A percentile compares a stretch with the other conserved stretches of the same genome.
Conservation (phyloP, 2,329 filamentous ascomycete species). For the Lachnum nothofagi region DNA sequence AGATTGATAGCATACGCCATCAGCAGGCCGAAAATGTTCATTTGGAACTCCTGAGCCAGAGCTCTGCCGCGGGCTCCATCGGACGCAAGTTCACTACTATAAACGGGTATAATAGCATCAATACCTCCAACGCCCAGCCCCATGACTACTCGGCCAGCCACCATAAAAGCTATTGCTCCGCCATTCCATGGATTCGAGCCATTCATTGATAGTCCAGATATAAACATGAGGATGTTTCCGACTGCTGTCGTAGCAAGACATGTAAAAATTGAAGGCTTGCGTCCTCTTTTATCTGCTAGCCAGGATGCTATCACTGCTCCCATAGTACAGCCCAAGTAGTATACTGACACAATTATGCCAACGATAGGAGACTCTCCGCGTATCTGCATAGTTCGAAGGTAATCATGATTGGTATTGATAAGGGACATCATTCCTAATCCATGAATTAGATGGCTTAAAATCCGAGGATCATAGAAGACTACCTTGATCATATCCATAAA, state of each 20-base stretch:
- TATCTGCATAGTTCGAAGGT: slow-evolving; percentile 55
- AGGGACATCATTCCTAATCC: slow-evolving; percentile 63
- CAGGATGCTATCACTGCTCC: slow-evolving; percentile 54
- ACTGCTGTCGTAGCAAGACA: slow-evolving; percentile 49
- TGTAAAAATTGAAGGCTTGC: slow-evolving; percentile 51
- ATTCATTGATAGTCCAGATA: slow-evolving; percentile 45
- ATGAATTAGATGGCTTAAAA: neutral
- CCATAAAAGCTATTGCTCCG: slow-evolving; percentile 42
- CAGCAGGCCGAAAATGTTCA: slow-evolving; percentile 58
- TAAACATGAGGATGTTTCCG: slow-evolving; percentile 57
- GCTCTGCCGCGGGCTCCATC: slow-evolving; percentile 53
- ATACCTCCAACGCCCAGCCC: slow-evolving; percentile 54
- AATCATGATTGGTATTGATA: slow-evolving; percentile 52
- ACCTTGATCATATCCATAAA: slow-evolving; percentile 87
- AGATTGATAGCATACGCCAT: slow-evolving; percentile 58
- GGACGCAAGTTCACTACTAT: slow-evolving; percentile 51
- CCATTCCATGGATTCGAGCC: slow-evolving; percentile 39
- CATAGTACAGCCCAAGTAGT: slow-evolving; percentile 57
- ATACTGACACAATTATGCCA: slow-evolving; percentile 55
- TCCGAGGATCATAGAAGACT: neutral
- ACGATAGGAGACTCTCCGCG: slow-evolving; percentile 45
- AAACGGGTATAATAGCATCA: slow-evolving; percentile 56
- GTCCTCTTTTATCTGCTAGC: slow-evolving; percentile 48
- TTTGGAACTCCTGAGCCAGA: slow-evolving; percentile 58
- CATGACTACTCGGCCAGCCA: slow-evolving; percentile 43